Base-by-base conservation (phyloP, 2,329 filamentous ascomycete genomes). In the Trichoderma simmonsii region DNA sequence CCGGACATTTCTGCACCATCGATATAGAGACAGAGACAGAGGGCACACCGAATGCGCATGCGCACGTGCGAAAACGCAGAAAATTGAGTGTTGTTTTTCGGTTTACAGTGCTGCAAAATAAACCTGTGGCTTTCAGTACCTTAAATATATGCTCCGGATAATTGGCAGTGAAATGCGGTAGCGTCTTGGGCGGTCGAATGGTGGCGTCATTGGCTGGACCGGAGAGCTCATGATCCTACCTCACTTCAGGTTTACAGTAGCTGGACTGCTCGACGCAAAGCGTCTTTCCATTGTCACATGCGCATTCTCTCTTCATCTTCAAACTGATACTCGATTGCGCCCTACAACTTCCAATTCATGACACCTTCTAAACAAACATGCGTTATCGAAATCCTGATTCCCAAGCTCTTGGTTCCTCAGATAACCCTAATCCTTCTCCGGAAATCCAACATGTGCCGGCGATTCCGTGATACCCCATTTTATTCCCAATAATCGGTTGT, bases 311-410 rank as follows among this genome's bases (percentile, higher is more conserved):
- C 28, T 34, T 34, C 66, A 36, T 60, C 28, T 34, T 34, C 67
- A 36, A 62, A 15, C 39, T 57, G 61, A 54, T 62, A 36, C 68
- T 62, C 70, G 60, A 70, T 72, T 72, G 60, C 71, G 65, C 70
- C 63, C 66, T 67, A 59, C 62, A 63, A 62, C 32, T 4, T 30
- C 71, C 59, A 39, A 64, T 43, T 62, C 57, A 70, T 54, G 56
- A 62, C 57, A 70, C 39, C 66, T 61, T 62, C 67, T 62, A 61
- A 67, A 28, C 67, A 70, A 70, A 24, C 67, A n/a, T 70, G 18
- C 57, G 67, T 61, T 70, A 70, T 70, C 67, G 32, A 36, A 70
- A 61, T 39, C 36, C 57, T 36, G 57, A n/a, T 62, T 48, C 32
- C 57, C 67, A 70, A 54, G 56, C 56, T 70, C 57, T 24, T 48